These are phyloP conservation scores for Arthroderma sp. DNA, from an alignment of 2,329 filamentous ascomycete genomes.

Conservation along the genomic window DNA sequence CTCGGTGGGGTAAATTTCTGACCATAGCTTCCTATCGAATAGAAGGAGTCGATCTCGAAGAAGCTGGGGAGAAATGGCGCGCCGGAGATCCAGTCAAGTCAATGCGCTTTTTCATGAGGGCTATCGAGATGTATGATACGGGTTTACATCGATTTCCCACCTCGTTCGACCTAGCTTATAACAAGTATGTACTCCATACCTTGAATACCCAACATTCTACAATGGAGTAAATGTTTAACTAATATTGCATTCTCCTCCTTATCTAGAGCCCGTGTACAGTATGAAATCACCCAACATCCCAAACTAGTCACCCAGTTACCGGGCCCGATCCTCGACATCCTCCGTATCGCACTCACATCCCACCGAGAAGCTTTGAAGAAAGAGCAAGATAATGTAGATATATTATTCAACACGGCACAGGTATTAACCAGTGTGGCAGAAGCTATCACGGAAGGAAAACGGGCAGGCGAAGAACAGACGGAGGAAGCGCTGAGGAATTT, in stretches of 20 bases:
- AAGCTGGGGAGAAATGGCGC: constrained; percentile 62
- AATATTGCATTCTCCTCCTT: neutral
- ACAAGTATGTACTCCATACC: constrained; percentile 50
- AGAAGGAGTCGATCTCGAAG: constrained; percentile 57
- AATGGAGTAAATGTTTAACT: neutral
- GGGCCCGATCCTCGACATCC: constrained; percentile 40
- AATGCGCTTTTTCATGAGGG: constrained; percentile 46
- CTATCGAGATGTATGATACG: constrained; percentile 54
- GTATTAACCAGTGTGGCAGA: constrained; percentile 57
- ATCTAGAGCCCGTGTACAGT: constrained; percentile 55
- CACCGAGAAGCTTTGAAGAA: constrained; percentile 51
- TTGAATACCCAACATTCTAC: too few species aligned
- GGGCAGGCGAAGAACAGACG: constrained; percentile 31
- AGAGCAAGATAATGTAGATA: constrained; percentile 52
- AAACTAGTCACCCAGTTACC: constrained; percentile 49
- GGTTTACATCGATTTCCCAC: constrained; percentile 49
- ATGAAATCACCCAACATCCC: constrained; percentile 57
- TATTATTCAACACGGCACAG: constrained; percentile 60
- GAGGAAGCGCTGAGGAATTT: constrained; percentile 41
- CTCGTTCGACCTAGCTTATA: constrained; percentile 62
- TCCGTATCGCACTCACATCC: constrained; percentile 50
- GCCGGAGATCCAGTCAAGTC: constrained; percentile 58
- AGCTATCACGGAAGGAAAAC: constrained; percentile 42
- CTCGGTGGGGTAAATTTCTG: neutral
- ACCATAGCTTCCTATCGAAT: neutral